phyloP scores from a whole-genome alignment of 306 rosid genomes.

The Astragalus glycyphyllos region DNA sequence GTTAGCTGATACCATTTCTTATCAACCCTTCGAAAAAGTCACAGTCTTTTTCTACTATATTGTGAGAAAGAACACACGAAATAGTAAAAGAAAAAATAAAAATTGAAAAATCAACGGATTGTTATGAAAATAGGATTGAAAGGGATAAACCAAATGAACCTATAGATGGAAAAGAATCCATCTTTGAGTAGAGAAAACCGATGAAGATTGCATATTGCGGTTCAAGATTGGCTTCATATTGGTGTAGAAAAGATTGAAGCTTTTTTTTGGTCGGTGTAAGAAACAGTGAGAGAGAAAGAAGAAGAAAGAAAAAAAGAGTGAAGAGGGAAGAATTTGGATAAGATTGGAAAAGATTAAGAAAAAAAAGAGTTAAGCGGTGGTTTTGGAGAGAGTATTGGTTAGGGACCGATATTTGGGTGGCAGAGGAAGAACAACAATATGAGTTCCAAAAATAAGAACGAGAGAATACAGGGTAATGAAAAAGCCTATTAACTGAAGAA shows the following conservation, averaged over 20 bases:
- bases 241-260: neutral
- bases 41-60: constrained; percentile 24
- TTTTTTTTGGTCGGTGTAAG: neutral
- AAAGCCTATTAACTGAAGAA: too few species aligned
- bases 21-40: constrained; percentile 49
- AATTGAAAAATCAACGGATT: constrained; percentile 36
- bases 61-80: constrained; percentile 16
- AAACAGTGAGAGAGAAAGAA: constrained; percentile 1
- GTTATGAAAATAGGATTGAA: constrained; percentile 45
- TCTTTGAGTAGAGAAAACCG: constrained; percentile 34
- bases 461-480: constrained; percentile 9
- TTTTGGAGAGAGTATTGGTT: constrained; percentile 41
- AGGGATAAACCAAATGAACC: constrained; percentile 25
- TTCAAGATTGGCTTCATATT: constrained; percentile 41
- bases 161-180: constrained; percentile 37
- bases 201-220: constrained; percentile 40
- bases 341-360: constrained; percentile 42
- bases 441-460: constrained; percentile 24
- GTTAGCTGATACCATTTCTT: constrained; percentile 76
- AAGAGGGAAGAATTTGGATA: constrained; percentile 36
- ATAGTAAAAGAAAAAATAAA: neutral
- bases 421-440: constrained; percentile 53
- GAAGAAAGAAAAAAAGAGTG: neutral
- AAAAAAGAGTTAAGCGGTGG: constrained; percentile 45
- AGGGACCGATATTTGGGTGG: constrained; percentile 57